A percentile compares a stretch with the other conserved stretches of the same genome.
phyloP scores from a whole-genome alignment of 169 alveolate genomes.

The Eimeria tenella region DNA sequence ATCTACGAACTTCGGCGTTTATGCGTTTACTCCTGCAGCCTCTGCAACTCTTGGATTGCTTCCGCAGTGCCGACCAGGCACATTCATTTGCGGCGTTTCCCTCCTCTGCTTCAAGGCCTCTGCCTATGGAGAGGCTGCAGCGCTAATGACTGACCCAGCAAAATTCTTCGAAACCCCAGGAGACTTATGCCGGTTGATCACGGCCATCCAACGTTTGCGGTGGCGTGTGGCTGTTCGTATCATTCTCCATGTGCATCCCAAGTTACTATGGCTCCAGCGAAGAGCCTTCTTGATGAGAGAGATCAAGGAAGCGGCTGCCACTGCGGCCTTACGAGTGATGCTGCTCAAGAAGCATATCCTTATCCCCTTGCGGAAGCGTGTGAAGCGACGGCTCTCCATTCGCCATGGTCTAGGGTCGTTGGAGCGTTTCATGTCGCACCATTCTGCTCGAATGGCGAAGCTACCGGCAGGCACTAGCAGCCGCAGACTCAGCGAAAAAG shows the following conservation, averaged over 20 bases:
- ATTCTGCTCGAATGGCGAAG: conserved; percentile 5
- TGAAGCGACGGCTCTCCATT: background rate
- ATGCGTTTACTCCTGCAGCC: background rate
- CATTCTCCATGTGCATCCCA: conserved; percentile 13
- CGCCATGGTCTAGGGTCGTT: conserved; percentile 7
- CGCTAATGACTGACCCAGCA: conserved; percentile 29
- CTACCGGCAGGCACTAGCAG: background rate
- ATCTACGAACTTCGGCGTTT: background rate
- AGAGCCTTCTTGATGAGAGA: conserved; percentile 26
- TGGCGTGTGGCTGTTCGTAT: conserved; percentile 62
- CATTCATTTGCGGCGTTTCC: conserved; percentile 57
- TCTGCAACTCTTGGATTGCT: conserved; percentile 45
- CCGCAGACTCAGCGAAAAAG: background rate
- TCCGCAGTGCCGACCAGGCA: conserved; percentile 35
- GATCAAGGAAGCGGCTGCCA: conserved; percentile 19
- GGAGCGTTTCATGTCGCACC: background rate
- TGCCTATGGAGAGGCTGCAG: conserved; percentile 41
- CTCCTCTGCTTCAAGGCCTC: conserved; percentile 57
- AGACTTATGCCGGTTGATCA: background rate
- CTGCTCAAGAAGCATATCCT: conserved; percentile 38
- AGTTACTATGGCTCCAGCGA: conserved; percentile 53
- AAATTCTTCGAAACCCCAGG: conserved; percentile 10
- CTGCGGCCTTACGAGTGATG: conserved; percentile 27
- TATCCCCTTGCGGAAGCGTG: conserved; percentile 21
- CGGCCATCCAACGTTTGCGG: conserved; percentile 36